Conservation (phyloP, 257 asterid species). For the Solanum sejunctum region DNA sequence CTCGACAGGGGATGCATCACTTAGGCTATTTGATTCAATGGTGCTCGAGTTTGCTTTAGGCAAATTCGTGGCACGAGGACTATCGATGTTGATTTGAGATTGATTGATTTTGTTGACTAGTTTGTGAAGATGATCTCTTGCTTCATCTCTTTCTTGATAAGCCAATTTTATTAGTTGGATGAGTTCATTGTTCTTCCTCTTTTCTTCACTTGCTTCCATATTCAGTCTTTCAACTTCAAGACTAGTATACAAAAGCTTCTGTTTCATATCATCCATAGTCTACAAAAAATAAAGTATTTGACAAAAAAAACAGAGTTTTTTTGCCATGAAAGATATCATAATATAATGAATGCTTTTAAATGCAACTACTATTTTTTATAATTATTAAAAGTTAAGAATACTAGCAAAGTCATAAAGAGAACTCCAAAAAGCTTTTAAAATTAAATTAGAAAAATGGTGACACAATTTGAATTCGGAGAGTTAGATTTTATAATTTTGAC, state of each 20-base stretch:
- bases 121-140: slow-evolving; percentile 25
- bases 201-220: slow-evolving; percentile 17
- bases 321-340: neutral
- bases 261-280: slow-evolving; percentile 27
- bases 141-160: slow-evolving; percentile 30
- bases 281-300: neutral
- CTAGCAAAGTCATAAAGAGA: neutral
- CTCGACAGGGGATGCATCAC: slow-evolving; percentile 47
- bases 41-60: slow-evolving; percentile 43
- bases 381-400: neutral
- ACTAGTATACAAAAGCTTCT: slow-evolving; percentile 8
- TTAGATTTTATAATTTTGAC: neutral
- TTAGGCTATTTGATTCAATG: slow-evolving; percentile 58
- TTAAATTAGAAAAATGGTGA: neutral
- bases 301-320: neutral
- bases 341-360: neutral
- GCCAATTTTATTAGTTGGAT: slow-evolving; percentile 11
- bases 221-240: slow-evolving; percentile 24
- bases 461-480: accelerated
- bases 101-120: slow-evolving; percentile 22
- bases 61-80: slow-evolving; percentile 9
- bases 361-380: neutral
- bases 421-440: neutral
- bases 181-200: slow-evolving; percentile 16
- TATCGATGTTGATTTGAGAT: slow-evolving; percentile 10